A percentile compares a stretch with the other conserved stretches of the same genome.
These are phyloP conservation scores for Chlamydomonas eustigma DNA, from an alignment of 139 green algal species.

Conservation along the genomic window DNA sequence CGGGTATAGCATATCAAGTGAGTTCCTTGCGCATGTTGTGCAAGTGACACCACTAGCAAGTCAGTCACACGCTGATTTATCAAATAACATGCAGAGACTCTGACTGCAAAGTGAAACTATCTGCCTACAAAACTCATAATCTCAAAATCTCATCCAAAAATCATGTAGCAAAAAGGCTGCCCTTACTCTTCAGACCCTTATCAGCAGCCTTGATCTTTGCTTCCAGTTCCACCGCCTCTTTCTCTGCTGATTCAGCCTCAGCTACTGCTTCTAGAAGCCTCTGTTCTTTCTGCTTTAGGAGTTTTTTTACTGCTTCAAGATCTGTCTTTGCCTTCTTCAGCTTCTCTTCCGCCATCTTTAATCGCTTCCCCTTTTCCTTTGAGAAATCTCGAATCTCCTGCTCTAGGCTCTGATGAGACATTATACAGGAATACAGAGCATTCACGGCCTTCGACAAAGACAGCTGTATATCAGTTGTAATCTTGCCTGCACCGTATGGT, in stretches of 20 bases:
- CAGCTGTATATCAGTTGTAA: too few relatives aligned
- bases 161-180: too few relatives aligned
- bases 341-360: conserved; percentile 46
- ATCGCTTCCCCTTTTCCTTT: conserved; percentile 50
- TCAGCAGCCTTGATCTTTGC: conserved; percentile 16
- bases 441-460: too few relatives aligned
- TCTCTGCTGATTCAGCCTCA: conserved; percentile 56
- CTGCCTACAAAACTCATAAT: too few relatives aligned
- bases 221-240: conserved; percentile 32
- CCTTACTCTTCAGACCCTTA: too few relatives aligned
- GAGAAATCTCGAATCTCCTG: conserved; percentile 75
- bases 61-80: too few relatives aligned
- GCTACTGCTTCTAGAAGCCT: conserved; percentile 49
- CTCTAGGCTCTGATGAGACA: conserved; percentile 54
- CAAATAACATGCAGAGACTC: too few relatives aligned
- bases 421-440: background rate
- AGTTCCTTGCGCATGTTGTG: too few relatives aligned
- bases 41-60: too few relatives aligned
- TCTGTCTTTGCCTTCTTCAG: conserved; percentile 67
- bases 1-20: background rate
- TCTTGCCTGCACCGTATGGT: too few relatives aligned
- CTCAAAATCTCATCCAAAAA: too few relatives aligned
- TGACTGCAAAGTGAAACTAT: too few relatives aligned
- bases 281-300: conserved; percentile 32
- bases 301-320: conserved; percentile 51